Conservation (phyloP, 1,139 yeast species). For the Wickerhamiella infanticola region DNA sequence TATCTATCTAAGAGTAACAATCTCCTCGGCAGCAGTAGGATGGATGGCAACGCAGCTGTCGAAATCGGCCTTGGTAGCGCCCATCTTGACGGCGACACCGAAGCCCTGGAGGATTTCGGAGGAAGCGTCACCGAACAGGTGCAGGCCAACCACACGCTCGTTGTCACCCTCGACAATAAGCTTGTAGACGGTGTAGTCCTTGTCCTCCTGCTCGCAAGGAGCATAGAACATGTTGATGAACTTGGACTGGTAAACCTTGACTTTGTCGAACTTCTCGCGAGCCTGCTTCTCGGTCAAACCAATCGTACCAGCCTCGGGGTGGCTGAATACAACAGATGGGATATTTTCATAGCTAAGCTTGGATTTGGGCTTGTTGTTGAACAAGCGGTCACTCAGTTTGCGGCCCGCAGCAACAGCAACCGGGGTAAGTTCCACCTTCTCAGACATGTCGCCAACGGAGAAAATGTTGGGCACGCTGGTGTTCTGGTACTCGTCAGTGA, state of each 20-base stretch:
- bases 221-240: slow-evolving; percentile 92
- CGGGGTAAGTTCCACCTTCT: slow-evolving; percentile 77
- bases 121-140: slow-evolving; percentile 76
- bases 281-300: slow-evolving; percentile 78
- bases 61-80: slow-evolving; percentile 91
- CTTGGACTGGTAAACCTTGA: slow-evolving; percentile 67
- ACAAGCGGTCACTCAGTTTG: slow-evolving; percentile 74
- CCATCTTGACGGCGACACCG: slow-evolving; percentile 87
- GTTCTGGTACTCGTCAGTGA: slow-evolving; percentile 77
- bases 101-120: slow-evolving; percentile 95
- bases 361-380: slow-evolving; percentile 55
- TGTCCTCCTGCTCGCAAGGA: slow-evolving; percentile 47
- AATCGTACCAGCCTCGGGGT: slow-evolving; percentile 92
- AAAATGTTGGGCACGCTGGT: slow-evolving; percentile 57
- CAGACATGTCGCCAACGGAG: slow-evolving; percentile 87
- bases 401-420: slow-evolving; percentile 99
- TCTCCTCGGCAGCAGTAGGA: slow-evolving; percentile 95
- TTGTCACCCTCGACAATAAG: slow-evolving; percentile 60
- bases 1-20: slow-evolving; percentile 62
- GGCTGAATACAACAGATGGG: slow-evolving; percentile 88
- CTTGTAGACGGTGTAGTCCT: slow-evolving; percentile 80
- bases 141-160: slow-evolving; percentile 92
- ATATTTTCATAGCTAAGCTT: slow-evolving; percentile 75
- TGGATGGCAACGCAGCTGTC: slow-evolving; percentile 95
- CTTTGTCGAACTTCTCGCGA: slow-evolving; percentile 49